Conservation (phyloP, 2,329 filamentous ascomycete genomes). For the Dothideomycetes sp. region DNA sequence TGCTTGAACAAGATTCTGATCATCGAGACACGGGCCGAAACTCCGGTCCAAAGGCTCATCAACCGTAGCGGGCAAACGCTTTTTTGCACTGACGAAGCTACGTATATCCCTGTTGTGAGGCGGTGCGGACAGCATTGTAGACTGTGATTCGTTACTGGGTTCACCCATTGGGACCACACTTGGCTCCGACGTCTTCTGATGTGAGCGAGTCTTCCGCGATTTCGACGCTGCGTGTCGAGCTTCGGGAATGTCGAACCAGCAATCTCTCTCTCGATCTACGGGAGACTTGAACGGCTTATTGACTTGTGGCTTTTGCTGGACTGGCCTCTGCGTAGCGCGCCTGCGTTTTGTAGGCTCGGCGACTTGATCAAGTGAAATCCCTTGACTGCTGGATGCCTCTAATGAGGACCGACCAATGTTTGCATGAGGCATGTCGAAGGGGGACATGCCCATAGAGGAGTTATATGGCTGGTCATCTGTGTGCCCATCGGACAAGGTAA, state of each 20-base stretch:
- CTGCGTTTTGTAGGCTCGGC: slow-evolving; percentile 8
- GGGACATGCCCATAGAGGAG: too few relatives aligned
- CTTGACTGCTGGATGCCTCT: too few relatives aligned
- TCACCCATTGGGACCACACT: slow-evolving; percentile 17
- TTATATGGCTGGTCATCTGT: too few relatives aligned
- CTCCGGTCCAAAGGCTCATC: too few relatives aligned
- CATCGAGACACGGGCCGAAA: too few relatives aligned
- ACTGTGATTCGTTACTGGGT: slow-evolving; percentile 6
- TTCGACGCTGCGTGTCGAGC: neutral
- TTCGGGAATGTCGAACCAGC: slow-evolving; percentile 16
- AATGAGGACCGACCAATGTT: too few relatives aligned
- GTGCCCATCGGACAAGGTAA: too few relatives aligned
- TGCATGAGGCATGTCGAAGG: too few relatives aligned
- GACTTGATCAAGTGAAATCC: slow-evolving; percentile 5
- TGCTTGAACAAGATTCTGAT: too few relatives aligned
- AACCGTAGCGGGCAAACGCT: neutral
- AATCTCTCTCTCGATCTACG: slow-evolving; percentile 11
- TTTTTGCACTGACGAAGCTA: slow-evolving; percentile 1
- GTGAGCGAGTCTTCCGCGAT: slow-evolving; percentile 6
- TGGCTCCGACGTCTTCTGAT: slow-evolving; percentile 3
- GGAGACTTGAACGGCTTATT: slow-evolving; percentile 22
- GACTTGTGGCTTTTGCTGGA: slow-evolving; percentile 8
- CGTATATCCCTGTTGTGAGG: slow-evolving; percentile 8
- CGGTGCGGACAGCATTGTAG: neutral
- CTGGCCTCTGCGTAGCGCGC: slow-evolving; percentile 11